A percentile compares a stretch with the other conserved stretches of the same genome.
Evolutionary conservation across 2,329 filamentous ascomycete species (phyloP).

Genomic region (Ophiostoma pallidulum): DNA sequence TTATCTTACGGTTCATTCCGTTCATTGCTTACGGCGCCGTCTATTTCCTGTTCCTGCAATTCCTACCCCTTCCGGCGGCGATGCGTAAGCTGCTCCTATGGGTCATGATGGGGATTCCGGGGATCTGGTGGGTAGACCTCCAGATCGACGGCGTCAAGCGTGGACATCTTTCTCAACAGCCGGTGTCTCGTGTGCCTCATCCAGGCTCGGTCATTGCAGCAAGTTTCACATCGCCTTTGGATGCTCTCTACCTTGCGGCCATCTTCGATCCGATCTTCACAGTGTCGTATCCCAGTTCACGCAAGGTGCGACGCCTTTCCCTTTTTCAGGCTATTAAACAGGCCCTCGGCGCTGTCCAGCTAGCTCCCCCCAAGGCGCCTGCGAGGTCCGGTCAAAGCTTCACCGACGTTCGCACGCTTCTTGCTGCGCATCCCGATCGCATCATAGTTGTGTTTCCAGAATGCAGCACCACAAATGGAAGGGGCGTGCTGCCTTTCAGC

Average conservation of each 20-base stretch:
- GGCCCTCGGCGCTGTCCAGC: constrained; percentile 54
- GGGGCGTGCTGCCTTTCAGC: constrained; percentile 76
- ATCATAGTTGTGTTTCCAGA: constrained; percentile 86
- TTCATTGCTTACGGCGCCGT: constrained; percentile 56
- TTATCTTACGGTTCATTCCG: constrained; percentile 70
- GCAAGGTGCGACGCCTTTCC: constrained; percentile 65
- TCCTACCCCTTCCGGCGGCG: constrained; percentile 52
- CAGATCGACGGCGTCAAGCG: constrained; percentile 94
- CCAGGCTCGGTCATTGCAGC: constrained; percentile 76
- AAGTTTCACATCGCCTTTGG: constrained; percentile 85
- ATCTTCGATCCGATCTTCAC: constrained; percentile 97
- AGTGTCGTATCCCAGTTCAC: constrained; percentile 65
- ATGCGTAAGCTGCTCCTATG: constrained; percentile 78
- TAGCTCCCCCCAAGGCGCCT: constrained; percentile 32
- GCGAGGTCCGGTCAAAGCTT: constrained; percentile 36
- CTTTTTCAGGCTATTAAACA: constrained; percentile 66
- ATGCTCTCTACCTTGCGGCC: constrained; percentile 86
- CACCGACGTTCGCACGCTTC: constrained; percentile 52
- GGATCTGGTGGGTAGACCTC: constrained; percentile 98
- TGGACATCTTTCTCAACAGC: constrained; percentile 71
- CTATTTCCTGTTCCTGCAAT: constrained; percentile 77
- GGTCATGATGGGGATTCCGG: constrained; percentile 77
- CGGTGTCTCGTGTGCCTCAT: constrained; percentile 64
- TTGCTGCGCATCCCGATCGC: constrained; percentile 59
- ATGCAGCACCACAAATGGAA: constrained; percentile 87